Evolutionary conservation across 2,329 filamentous ascomycete genomes (phyloP).

Genomic region (Ophiostoma perfectum): DNA sequence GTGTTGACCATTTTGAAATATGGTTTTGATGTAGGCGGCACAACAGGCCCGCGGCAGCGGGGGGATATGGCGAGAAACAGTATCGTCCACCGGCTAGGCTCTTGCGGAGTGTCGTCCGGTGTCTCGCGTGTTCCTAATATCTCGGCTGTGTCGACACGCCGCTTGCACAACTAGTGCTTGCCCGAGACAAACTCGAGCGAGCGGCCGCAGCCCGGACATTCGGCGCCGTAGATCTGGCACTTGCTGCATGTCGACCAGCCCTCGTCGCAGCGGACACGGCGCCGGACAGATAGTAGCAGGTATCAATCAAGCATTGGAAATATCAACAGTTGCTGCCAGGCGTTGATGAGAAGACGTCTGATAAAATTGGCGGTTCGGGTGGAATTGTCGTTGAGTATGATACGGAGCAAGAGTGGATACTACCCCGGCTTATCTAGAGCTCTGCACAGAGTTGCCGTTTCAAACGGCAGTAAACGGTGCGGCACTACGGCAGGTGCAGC

Average conservation of each 20-base stretch:
- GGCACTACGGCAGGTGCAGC: background rate
- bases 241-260: constrained; percentile 37
- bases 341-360: no score
- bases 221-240: constrained; percentile 37
- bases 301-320: background rate
- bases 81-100: background rate
- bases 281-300: constrained; percentile 36
- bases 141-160: background rate
- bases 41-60: constrained; percentile 26
- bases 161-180: constrained; percentile 36
- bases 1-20: constrained; percentile 29
- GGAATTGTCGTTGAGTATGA: background rate
- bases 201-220: constrained; percentile 32
- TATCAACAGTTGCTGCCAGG: no score
- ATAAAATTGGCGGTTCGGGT: no score
- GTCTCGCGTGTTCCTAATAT: no score
- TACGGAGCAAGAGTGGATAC: background rate
- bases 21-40: constrained; percentile 33
- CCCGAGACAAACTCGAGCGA: constrained; percentile 38
- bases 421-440: background rate
- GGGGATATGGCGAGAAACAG: background rate
- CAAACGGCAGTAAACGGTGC: background rate
- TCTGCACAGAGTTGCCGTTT: background rate
- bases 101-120: background rate
- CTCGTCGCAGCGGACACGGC: constrained; percentile 44